Conservation (phyloP, 768 basidiomycete species). For the Crucibulum laeve region DNA sequence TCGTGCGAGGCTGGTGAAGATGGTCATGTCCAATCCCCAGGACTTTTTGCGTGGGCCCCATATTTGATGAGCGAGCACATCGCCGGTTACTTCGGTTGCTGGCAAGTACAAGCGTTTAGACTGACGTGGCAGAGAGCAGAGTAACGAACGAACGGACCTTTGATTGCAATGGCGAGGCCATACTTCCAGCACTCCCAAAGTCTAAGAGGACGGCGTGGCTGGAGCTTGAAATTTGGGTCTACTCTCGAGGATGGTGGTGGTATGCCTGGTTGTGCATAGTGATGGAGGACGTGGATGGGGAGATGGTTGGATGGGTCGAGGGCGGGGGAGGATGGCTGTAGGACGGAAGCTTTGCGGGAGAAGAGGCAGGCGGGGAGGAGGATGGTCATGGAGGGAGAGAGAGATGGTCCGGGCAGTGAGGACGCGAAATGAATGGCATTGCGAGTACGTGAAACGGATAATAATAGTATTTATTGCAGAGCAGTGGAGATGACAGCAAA, state of each 20-base stretch:
- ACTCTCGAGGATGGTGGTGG: slow-evolving; percentile 73
- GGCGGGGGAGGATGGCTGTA: slow-evolving; percentile 16
- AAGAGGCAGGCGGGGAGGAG: slow-evolving; percentile 9
- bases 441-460: slow-evolving; percentile 3
- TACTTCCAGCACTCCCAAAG: slow-evolving; percentile 74
- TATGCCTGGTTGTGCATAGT: slow-evolving; percentile 67
- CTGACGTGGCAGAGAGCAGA: background rate
- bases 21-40: slow-evolving; percentile 95
- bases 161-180: slow-evolving; percentile 57
- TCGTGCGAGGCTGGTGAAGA: slow-evolving; percentile 81
- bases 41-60: slow-evolving; percentile 85
- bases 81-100: slow-evolving; percentile 52
- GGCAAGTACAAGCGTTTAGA: slow-evolving; percentile 1
- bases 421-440: slow-evolving; percentile 4
- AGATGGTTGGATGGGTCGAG: slow-evolving; percentile 5
- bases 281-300: slow-evolving; percentile 30
- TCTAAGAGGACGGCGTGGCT: slow-evolving; percentile 48
- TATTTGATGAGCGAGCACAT: slow-evolving; percentile 73
- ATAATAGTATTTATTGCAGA: no score
- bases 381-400: slow-evolving; percentile 7
- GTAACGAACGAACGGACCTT: slow-evolving; percentile 41
- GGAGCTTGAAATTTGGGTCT: slow-evolving; percentile 60
- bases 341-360: slow-evolving; percentile 5
- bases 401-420: slow-evolving; percentile 4
- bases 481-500: no score